Evolutionary conservation across 441 rosid species (phyloP).

Genomic region (Sinapis alba): DNA sequence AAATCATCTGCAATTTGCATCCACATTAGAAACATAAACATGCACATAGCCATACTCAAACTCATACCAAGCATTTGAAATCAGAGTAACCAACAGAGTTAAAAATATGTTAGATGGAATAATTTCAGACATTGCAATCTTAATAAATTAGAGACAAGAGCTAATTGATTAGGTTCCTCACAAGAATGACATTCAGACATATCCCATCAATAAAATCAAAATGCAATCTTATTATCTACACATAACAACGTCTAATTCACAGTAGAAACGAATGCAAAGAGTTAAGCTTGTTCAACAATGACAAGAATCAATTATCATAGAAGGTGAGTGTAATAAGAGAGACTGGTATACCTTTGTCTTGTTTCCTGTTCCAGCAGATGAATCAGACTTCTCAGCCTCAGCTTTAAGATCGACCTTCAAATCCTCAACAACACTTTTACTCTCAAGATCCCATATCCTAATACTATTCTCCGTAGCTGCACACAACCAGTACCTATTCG

Average conservation of each 20-base stretch:
- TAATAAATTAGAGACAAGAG: background rate
- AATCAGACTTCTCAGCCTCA: slow-evolving; percentile 73
- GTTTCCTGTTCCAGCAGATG: slow-evolving; percentile 41
- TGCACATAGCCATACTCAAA: background rate
- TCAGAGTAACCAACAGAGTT: background rate
- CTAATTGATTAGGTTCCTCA: background rate
- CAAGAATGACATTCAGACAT: background rate
- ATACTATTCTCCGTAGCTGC: slow-evolving; percentile 82
- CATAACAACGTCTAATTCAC: background rate
- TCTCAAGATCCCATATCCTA: slow-evolving; percentile 91
- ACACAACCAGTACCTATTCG: slow-evolving; percentile 89
- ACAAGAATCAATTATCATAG: background rate
- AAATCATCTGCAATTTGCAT: slow-evolving; percentile 58
- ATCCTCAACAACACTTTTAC: slow-evolving; percentile 83
- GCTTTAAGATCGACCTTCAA: slow-evolving; percentile 84
- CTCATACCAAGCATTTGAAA: slow-evolving; percentile 1
- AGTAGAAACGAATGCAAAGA: background rate
- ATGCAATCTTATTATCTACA: background rate
- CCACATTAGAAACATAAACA: background rate
- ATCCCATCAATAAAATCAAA: background rate
- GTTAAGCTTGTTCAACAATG: background rate
- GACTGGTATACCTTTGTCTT: slow-evolving; percentile 41
- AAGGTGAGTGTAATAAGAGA: background rate
- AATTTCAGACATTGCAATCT: background rate
- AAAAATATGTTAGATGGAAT: background rate